phyloP scores from a whole-genome alignment of 352 stramenopile species.

The Phytopythium ostracodes region DNA sequence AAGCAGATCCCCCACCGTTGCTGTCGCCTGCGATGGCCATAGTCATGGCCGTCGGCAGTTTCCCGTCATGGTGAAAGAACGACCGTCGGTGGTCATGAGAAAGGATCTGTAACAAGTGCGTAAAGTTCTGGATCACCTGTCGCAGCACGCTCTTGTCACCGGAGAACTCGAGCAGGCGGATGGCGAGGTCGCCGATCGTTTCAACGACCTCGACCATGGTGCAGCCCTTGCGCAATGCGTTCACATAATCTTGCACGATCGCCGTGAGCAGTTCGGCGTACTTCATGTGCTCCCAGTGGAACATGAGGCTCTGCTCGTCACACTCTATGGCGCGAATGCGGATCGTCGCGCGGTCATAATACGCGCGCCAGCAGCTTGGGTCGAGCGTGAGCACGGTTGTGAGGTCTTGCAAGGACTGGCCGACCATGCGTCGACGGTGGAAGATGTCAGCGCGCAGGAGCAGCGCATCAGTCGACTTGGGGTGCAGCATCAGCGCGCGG shows the following conservation, averaged over 20 bases:
- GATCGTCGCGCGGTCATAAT: conserved; percentile 72
- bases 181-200: conserved; percentile 62
- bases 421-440: conserved; percentile 38
- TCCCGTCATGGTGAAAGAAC: conserved; percentile 20
- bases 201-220: conserved; percentile 71
- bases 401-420: conserved; percentile 56
- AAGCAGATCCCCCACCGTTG: neutral
- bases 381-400: conserved; percentile 54
- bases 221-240: conserved; percentile 63
- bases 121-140: conserved; percentile 61
- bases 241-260: conserved; percentile 77
- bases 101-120: conserved; percentile 51
- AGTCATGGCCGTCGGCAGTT: neutral
- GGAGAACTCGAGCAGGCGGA: conserved; percentile 65
- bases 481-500: conserved; percentile 49
- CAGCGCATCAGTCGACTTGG: conserved; percentile 62
- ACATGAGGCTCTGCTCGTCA: conserved; percentile 50
- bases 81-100: conserved; percentile 30
- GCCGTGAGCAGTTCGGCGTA: conserved; percentile 56
- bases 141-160: conserved; percentile 50
- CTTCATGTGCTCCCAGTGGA: conserved; percentile 66
- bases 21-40: conserved; percentile 6
- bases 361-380: conserved; percentile 70
- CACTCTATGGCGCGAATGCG: conserved; percentile 63
- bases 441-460: conserved; percentile 67